Base-by-base conservation (phyloP, 1,284 basidiomycete species). In the Abortiporus biennis region DNA sequence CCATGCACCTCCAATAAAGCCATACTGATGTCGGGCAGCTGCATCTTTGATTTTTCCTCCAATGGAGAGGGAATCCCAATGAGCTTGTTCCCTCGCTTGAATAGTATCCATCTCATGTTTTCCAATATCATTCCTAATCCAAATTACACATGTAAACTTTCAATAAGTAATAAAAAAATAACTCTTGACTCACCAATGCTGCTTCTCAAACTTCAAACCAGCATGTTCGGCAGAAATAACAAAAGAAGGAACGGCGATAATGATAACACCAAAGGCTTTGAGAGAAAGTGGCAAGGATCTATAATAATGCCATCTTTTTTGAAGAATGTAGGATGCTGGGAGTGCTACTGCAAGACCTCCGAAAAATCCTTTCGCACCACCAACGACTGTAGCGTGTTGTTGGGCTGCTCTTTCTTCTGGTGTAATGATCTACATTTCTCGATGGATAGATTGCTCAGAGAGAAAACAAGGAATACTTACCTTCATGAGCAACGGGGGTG, bases 1-100 rank as follows among this genome's bases (percentile, higher is more conserved):
- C 92, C 92, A 95, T 40, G 80, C 76, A 29, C 83, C 86, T 23
- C 84, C 74, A 44, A 95, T 88, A 46, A 92, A 66, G 49, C 76
- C 77, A 58, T 89, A 91, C 65, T 92, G 80, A 59, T 92, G 83
- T 36, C 84, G 72, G 36, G 67, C 70, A 4, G 82, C 76, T 78
- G 84, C 91, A 51, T 92, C 87, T 8, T 69, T 67, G 9, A 77
- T 54, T 58, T 87, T 91, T 37, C 89, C 74, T 23, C 54, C 62
- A 2, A 68, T 57, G 8, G 70, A 65, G 62, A 94, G 54, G 3
- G 56, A 45, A 6, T 76, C 71, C 90, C 88, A 91, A 49, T 71
- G 61, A 34, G 63, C 59, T 42, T 74, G 64, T 46, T 76, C 66
- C 19, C 66, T 61, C 37, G 67, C 56, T 40, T 71, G 69, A 43